Conservation (phyloP, 2,329 filamentous ascomycete species). For the Celoporthe dispersa region DNA sequence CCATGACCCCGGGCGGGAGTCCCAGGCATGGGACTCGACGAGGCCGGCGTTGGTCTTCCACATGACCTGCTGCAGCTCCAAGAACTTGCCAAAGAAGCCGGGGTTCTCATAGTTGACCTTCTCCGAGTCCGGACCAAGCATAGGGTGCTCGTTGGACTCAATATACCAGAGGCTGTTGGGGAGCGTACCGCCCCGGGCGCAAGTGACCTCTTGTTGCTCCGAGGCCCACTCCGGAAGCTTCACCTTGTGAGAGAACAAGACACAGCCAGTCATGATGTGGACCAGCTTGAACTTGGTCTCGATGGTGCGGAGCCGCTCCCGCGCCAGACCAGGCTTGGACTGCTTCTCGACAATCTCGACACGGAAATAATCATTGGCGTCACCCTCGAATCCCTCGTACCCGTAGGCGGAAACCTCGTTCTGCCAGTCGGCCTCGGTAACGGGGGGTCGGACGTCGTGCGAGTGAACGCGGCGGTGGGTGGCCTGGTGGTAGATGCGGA, state of each 20-base stretch:
- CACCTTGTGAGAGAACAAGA: constrained; percentile 97
- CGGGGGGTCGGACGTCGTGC: constrained; percentile 86
- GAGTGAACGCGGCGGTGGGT: constrained; percentile 93
- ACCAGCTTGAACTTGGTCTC: constrained; percentile 95
- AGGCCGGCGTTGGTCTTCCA: constrained; percentile 98
- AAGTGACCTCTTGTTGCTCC: constrained; percentile 99
- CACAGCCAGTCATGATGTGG: constrained; percentile 95
- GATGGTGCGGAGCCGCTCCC: constrained; percentile 87
- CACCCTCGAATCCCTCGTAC: constrained; percentile 94
- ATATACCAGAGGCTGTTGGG: constrained; percentile 98
- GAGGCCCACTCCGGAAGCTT: constrained; percentile 98
- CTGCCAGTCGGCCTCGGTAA: constrained; percentile 91
- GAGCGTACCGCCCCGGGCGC: constrained; percentile 85
- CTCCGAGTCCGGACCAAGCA: constrained; percentile 75
- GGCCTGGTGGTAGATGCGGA: constrained; percentile 81
- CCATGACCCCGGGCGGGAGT: constrained; percentile 93
- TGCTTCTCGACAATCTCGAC: constrained; percentile 92
- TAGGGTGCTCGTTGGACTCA: constrained; percentile 85
- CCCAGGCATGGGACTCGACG: constrained; percentile 96
- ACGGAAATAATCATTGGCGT: constrained; percentile 95
- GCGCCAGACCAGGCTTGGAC: constrained; percentile 78
- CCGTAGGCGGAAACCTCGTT: constrained; percentile 97
- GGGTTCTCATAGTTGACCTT: constrained; percentile 96
- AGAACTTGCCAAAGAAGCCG: constrained; percentile 97
- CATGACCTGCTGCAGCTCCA: constrained; percentile 97